A percentile compares a stretch with the other conserved stretches of the same genome.
phyloP scores from a whole-genome alignment of 805 yeast species.

The Deakozyma indianensis region DNA sequence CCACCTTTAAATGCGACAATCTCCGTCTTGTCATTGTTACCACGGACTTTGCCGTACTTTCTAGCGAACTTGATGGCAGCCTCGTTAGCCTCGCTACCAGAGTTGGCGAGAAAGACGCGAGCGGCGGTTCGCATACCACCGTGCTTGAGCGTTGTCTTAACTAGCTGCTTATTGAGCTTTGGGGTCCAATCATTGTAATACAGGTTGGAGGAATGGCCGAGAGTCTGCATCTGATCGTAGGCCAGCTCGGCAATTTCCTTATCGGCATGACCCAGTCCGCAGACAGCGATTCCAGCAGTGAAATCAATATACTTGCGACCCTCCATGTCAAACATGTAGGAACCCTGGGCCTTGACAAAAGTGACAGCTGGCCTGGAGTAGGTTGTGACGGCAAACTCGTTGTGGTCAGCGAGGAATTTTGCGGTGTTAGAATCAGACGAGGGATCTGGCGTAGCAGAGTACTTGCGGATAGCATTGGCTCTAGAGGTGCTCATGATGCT shows the following conservation, averaged over 20 bases:
- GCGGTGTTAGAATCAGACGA: not conserved
- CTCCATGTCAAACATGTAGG: conserved; percentile 68
- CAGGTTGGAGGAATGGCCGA: conserved; percentile 76
- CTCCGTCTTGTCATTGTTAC: conserved; percentile 39
- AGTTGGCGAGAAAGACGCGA: conserved; percentile 54
- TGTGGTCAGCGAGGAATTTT: not conserved
- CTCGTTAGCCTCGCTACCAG: conserved; percentile 73
- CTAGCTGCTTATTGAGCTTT: conserved; percentile 55
- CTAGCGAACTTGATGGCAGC: conserved; percentile 70
- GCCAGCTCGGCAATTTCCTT: conserved; percentile 59
- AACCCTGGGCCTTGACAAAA: conserved; percentile 67
- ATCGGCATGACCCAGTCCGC: conserved; percentile 82
- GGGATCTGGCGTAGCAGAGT: not conserved
- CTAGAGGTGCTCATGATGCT: too few relatives aligned
- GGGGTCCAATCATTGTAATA: conserved; percentile 79
- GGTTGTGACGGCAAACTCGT: conserved; percentile 20
- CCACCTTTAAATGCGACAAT: conserved; percentile 78
- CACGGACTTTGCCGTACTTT: conserved; percentile 52
- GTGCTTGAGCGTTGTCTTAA: conserved; percentile 47
- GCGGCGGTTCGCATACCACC: conserved; percentile 79
- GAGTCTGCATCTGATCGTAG: conserved; percentile 52
- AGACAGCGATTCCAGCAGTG: conserved; percentile 94
- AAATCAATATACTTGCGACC: conserved; percentile 71
- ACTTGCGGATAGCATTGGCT: too few relatives aligned
- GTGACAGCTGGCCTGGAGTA: conserved; percentile 37